Base-by-base conservation (phyloP, 495 filamentous ascomycete species). In the Bryoglossum gracile region DNA sequence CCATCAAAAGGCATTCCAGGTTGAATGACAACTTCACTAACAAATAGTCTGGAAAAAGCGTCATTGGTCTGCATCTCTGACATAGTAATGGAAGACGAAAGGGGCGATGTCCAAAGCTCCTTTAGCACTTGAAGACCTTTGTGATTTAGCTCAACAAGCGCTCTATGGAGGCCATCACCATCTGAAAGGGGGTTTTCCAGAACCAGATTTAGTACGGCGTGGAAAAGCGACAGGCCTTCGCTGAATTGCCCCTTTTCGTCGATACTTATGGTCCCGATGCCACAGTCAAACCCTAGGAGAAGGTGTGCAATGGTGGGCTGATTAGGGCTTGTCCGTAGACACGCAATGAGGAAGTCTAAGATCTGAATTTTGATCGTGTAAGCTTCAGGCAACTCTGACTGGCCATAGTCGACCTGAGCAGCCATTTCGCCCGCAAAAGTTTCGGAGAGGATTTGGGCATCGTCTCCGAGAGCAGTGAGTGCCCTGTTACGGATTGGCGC, bases 241-340 rank as follows among this genome's bases (percentile, higher is more conserved):
- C 78, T 74, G 55, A 94, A 89, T 4, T 81, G 61, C 24, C 87
- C 73, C 21, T 76, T 71, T 0, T 76, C 59, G 36, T 80, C 66
- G 19, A 92, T 65, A 41, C 75, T 77, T 14, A 96, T 66, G n/a
- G 70, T 68, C 41, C 75, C 75, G 17, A 80, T 72, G 19, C 78
- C 74, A 56, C 87, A 90, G 24, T 73, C 71, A 61, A 99, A 96
- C 0, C 92, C 92, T 17, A 99, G 83, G 16, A 99, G 66, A 35
- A 92, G 71, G 64, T 99, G 92, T 2, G 91, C 90, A 38, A 97
- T 78, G 13, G 81, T 91, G 3, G 91, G 89, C 37, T 74, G 67
- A 56, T 83, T 77, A 22, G 82, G 78, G 22, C 82, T 77, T 14
- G 82, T 76, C 33, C 71, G 73, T 8, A 99, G 65, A 61, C 85